Percentiles rank a stretch among this genome's conserved stretches.
phyloP scores from a whole-genome alignment of 73 alveolate species.

The Effrenium voratum region DNA sequence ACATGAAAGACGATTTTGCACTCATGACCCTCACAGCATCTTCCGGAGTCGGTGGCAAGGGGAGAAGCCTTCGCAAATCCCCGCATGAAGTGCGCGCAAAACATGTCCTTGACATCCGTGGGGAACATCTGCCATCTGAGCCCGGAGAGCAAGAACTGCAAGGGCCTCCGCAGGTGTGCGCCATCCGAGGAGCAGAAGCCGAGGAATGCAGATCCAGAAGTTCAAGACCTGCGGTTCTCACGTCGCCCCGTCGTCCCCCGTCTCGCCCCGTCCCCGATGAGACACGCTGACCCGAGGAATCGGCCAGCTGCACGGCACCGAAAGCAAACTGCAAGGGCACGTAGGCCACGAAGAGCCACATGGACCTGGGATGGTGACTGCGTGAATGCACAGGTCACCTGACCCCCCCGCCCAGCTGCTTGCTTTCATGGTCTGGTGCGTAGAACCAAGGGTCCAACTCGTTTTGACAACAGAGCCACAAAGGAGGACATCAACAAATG shows the following conservation, averaged over 20 bases:
- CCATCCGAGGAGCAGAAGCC: constrained; percentile 34
- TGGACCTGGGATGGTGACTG: neutral
- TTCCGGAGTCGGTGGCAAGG: no score
- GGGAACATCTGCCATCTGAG: no score
- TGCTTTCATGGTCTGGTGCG: no score
- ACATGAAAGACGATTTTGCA: no score
- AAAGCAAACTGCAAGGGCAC: constrained; percentile 79
- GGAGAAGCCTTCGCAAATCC: neutral
- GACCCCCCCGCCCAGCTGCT: neutral
- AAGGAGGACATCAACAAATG: neutral
- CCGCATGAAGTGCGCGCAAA: no score
- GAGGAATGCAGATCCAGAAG: constrained; percentile 63
- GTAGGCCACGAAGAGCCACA: constrained; percentile 30
- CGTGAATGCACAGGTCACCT: neutral
- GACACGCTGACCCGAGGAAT: neutral
- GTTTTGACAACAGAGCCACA: neutral
- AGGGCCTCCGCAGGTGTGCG: no score
- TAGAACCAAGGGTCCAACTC: neutral
- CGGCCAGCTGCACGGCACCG: constrained; percentile 46
- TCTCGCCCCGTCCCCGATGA: neutral
- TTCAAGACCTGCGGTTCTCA: neutral
- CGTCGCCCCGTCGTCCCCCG: neutral
- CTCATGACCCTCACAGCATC: no score
- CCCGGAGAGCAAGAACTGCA: neutral
- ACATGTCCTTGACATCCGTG: no score